Evolutionary conservation across 164 flowering plant genomes (phyloP).

Genomic region (Dillenia turbinata): DNA sequence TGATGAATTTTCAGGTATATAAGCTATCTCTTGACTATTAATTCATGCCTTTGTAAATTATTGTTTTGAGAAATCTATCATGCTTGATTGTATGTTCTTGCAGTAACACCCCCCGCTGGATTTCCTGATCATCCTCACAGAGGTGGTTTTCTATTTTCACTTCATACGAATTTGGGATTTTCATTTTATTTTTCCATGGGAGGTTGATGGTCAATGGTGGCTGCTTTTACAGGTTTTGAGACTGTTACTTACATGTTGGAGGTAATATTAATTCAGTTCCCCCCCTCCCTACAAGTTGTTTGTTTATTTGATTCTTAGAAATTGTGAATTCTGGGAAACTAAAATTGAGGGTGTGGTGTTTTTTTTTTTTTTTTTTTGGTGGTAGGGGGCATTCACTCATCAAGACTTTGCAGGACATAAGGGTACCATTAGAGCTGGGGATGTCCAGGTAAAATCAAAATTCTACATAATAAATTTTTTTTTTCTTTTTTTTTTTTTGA

Average conservation of each 20-base stretch:
- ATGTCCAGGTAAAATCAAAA: conserved; percentile 57
- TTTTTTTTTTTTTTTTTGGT: not conserved
- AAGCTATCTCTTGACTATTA: not conserved
- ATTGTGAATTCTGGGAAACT: not conserved
- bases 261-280: conserved; percentile 21
- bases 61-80: not conserved
- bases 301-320: not conserved
- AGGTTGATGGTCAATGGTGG: not conserved
- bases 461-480: not conserved
- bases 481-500: not conserved
- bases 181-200: not conserved
- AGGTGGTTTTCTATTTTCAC: conserved; percentile 33
- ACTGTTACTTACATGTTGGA: conserved; percentile 87
- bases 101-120: conserved; percentile 91
- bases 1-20: conserved; percentile 75
- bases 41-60: not conserved
- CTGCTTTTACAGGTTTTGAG: conserved; percentile 57
- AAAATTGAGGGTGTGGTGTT: not conserved
- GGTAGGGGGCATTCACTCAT: conserved; percentile 74
- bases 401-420: conserved; percentile 89
- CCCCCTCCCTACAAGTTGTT: not conserved
- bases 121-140: conserved; percentile 96
- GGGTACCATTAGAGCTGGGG: conserved; percentile 77
- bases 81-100: conserved; percentile 12
- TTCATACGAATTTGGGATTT: not conserved